Evolutionary conservation across 2,329 filamentous ascomycete genomes (phyloP), one percentile per base, ranked within the genome.

Genomic region (Colletotrichum neosansevieriae): DNA sequence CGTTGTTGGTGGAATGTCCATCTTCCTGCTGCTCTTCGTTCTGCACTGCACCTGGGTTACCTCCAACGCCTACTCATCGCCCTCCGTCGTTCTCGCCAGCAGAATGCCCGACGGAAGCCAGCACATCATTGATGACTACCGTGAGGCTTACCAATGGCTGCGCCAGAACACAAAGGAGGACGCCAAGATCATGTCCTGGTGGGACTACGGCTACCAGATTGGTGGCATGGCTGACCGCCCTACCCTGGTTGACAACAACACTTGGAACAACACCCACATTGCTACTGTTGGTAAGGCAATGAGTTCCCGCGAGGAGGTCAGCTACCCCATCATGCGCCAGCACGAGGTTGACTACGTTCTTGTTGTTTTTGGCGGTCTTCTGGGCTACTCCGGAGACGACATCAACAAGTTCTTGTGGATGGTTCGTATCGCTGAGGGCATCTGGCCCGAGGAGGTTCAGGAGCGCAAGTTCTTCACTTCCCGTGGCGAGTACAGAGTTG

Each of bases 401-500:
- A 97, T 99, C 84, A 99, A 99, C 86, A 99, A 99, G 84, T 99
- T 99, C 86, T 85, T 99, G 74, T 99, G 96, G 96, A 99, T 99
- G 97, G 94, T 99, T 67, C 90, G 96, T 78, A 99, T 99, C 77
- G 96, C 96, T 44, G 96, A 99, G 82, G 96, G 96, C 72, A 98
- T 99, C 82, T 99, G 96, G 96, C 96, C 96, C n/a, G 94, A 98
- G 73, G 95, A 99, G 86, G 91, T 99, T 74, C 97, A 94, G 83
- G 96, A 99, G 83, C 92, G 96, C 72, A 92, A 95, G 76, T 99
- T 95, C 84, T 99, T 99, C 82, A 99, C 96, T 6, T 76, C 91
- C 4, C 90, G 94, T 71, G 96, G 97, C 78, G 96, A 99, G 80
- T 99, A 99, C 84, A 90, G 92, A 71, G 93, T 99, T 34, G 96